Conservation (phyloP, 1,284 basidiomycete species). For the Sanghuangporus baumii region DNA sequence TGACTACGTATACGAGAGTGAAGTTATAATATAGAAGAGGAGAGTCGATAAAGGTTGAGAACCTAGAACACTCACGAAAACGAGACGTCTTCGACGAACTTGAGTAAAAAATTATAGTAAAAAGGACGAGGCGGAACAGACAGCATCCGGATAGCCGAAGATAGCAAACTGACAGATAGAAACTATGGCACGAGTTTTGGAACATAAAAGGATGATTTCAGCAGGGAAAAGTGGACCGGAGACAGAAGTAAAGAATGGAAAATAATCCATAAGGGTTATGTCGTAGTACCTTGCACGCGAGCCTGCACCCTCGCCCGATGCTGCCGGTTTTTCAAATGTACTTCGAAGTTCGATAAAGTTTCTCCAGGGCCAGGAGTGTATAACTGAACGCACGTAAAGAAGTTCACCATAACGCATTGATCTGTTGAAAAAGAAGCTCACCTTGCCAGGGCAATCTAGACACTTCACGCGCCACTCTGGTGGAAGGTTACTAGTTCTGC, state of each 20-base stretch:
- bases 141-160: slow-evolving; percentile 1
- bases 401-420: not conserved
- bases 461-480: slow-evolving; percentile 93
- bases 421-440: slow-evolving; percentile 11
- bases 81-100: not conserved
- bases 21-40: not conserved
- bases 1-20: not conserved
- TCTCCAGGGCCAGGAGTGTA: slow-evolving; percentile 94
- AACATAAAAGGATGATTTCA: not conserved
- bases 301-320: slow-evolving; percentile 58
- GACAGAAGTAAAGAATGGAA: not conserved
- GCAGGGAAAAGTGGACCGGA: not conserved
- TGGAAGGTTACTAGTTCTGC: slow-evolving; percentile 45
- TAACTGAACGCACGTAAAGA: slow-evolving; percentile 41
- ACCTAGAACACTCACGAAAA: not conserved
- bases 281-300: slow-evolving; percentile 17
- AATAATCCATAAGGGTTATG: not conserved
- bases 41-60: not conserved
- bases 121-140: not conserved
- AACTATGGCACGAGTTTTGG: not conserved
- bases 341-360: slow-evolving; percentile 86
- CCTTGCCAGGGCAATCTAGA: slow-evolving; percentile 91
- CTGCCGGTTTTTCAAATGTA: slow-evolving; percentile 78
- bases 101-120: not conserved
- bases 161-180: not conserved